Evolutionary conservation across 805 yeast genomes (phyloP).

Genomic region (Trichomonascus vanleenenianus): DNA sequence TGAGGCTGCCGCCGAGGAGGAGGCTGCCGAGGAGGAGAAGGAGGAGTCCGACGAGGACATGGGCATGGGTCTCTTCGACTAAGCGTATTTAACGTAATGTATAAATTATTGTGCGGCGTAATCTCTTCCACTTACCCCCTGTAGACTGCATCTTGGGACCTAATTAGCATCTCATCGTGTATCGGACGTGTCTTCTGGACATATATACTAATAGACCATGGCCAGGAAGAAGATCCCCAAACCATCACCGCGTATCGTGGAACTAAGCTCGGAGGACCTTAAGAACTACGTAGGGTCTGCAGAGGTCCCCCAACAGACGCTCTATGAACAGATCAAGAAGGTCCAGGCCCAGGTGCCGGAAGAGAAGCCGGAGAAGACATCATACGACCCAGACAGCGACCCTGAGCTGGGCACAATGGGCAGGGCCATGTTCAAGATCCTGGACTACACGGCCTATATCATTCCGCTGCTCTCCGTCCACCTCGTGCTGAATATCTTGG

Average conservation of each 20-base stretch:
- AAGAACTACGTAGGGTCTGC: conserved; percentile 13
- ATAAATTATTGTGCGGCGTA: no score
- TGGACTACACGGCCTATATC: conserved; percentile 24
- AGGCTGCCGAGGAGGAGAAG: conserved; percentile 47
- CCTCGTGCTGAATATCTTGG: conserved; percentile 28
- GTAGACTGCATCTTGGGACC: no score
- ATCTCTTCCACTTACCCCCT: background rate
- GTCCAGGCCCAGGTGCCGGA: no score
- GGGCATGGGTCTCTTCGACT: conserved; percentile 95
- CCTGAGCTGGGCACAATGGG: conserved; percentile 14
- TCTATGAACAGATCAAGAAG: conserved; percentile 16
- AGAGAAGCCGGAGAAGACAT: background rate
- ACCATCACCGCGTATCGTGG: conserved; percentile 15
- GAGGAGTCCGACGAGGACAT: conserved; percentile 71
- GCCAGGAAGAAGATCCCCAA: conserved; percentile 2
- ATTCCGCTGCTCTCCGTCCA: conserved; percentile 30
- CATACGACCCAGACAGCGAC: conserved; percentile 6
- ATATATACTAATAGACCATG: no score
- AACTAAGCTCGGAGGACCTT: conserved; percentile 15
- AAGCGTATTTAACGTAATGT: conserved; percentile 22
- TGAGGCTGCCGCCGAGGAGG: conserved; percentile 56
- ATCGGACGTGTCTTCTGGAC: background rate
- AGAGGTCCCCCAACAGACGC: conserved; percentile 15
- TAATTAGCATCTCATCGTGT: background rate
- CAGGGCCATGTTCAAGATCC: conserved; percentile 21